phyloP scores from a whole-genome alignment of 192 early-diverging fungal genomes.

The Coemansia sp. region DNA sequence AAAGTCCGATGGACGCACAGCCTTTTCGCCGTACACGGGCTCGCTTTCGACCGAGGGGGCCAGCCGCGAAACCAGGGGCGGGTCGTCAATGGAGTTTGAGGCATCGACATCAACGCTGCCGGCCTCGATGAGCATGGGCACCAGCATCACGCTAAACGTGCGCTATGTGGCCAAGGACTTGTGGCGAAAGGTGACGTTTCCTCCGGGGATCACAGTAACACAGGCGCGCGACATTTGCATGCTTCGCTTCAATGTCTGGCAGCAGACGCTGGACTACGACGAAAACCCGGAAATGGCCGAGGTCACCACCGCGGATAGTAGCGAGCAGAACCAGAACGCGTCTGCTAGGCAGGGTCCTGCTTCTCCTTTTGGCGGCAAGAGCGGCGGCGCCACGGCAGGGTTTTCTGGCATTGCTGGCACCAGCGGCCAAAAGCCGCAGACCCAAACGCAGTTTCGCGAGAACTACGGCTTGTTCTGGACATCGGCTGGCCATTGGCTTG shows the following conservation, averaged over 20 bases:
- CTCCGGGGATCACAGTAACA: conserved; percentile 54
- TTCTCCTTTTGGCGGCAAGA: background rate
- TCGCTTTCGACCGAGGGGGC: conserved; percentile 20
- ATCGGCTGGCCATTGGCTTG: conserved; percentile 57
- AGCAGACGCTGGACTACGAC: conserved; percentile 31
- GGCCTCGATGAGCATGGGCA: conserved; percentile 27
- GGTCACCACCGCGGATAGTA: background rate
- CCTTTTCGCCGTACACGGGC: conserved; percentile 48
- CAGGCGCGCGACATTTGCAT: conserved; percentile 58
- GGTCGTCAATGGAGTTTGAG: conserved; percentile 1
- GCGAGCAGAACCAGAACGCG: background rate
- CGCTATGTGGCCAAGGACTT: conserved; percentile 57
- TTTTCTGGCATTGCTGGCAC: conserved; percentile 12
- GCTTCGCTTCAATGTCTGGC: conserved; percentile 58
- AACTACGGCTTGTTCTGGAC: conserved; percentile 58
- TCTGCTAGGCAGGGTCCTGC: background rate
- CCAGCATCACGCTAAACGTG: conserved; percentile 49
- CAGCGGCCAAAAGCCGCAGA: conserved; percentile 18
- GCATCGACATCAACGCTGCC: conserved; percentile 4
- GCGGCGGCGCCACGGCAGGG: conserved; percentile 28
- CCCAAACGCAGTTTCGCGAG: conserved; percentile 47
- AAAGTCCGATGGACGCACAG: conserved; percentile 36
- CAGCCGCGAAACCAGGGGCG: conserved; percentile 7
- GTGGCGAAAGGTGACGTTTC: conserved; percentile 55
- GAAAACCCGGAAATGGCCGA: conserved; percentile 3